Base-by-base conservation (phyloP, 495 filamentous ascomycete genomes). In the Aspergillus nidulans region DNA sequence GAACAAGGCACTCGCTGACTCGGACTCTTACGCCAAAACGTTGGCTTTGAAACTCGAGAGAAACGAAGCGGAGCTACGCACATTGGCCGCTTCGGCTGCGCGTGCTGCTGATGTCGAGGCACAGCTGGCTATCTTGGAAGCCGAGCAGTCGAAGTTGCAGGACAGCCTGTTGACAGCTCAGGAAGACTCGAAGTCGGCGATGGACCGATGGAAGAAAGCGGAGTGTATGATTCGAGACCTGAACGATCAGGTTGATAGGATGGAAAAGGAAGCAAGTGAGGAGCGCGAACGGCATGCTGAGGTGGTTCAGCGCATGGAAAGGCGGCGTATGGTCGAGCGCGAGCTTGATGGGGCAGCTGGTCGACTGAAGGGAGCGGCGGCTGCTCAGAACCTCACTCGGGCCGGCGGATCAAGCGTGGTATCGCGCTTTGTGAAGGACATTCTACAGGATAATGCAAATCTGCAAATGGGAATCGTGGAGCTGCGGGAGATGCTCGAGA, bases 391-490 rank as follows among this genome's bases (percentile, higher is more conserved):
- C 19, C 63, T 84, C 55, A 77, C 78, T 6, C 80, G 79, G 9
- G 76, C 78, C 43, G 66, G 64, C 52, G 77, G 81, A 6, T 79
- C 80, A 34, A 81, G 76, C 51, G 90, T 95, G 13, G 88, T 97
- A 7, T 91, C 89, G 30, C 88, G 91, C 62, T 97, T 98, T 56
- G 92, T 98, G 52, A 90, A 90, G 64, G 92, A 97, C 62, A 91
- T 98, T 42, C 71, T 98, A 32, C 88, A 95, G 63, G 92, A 98
- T 65, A 98, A 98, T 64, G 90, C 90, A 13, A 95, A 91, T 59
- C 74, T 98, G 45, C 92, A 97, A 64, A 78, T 90, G 50, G 91
- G 88, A 12, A 92, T 96, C 45, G 82, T 90, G 52, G 92, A 98
- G 69, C 73, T 98, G 30, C 79, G 92, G 16, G 92, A 96, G 66